phyloP scores from a whole-genome alignment of 495 filamentous ascomycete genomes.

The Aspergillus sclerotioniger region DNA sequence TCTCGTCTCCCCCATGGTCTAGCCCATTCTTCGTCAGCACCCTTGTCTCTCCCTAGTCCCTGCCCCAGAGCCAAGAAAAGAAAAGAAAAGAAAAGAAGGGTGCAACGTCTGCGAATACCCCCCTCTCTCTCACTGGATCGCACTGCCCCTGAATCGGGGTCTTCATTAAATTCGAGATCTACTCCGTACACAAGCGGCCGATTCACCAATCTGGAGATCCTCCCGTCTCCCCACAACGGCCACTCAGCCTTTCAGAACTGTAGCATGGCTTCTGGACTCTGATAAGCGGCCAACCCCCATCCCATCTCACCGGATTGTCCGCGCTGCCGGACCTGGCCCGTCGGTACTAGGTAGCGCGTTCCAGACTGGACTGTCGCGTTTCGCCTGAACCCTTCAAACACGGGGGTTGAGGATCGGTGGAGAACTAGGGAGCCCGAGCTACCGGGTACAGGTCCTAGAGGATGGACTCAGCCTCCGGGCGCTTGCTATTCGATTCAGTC shows the following conservation, averaged over 20 bases:
- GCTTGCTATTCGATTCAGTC: not conserved
- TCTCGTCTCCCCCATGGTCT: not conserved
- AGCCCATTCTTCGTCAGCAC: not conserved
- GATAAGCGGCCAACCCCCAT: not conserved
- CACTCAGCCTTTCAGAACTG: not conserved
- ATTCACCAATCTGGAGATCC: slow-evolving; percentile 5
- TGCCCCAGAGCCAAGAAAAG: not conserved
- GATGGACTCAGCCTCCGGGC: not conserved
- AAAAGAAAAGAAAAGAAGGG: not conserved
- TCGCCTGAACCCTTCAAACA: slow-evolving; percentile 2
- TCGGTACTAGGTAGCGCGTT: slow-evolving; percentile 1
- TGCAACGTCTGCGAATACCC: not conserved
- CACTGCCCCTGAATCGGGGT: slow-evolving; percentile 5
- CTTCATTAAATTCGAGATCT: slow-evolving; percentile 16
- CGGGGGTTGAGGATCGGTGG: not conserved
- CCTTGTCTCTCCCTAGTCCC: not conserved
- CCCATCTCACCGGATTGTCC: not conserved
- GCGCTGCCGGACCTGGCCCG: not conserved
- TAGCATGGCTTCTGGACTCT: not conserved
- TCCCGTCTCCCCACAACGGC: slow-evolving; percentile 4
- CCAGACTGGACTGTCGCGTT: slow-evolving; percentile 1
- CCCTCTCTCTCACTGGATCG: not conserved
- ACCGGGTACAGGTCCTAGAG: not conserved
- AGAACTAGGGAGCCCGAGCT: not conserved
- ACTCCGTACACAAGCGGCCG: slow-evolving; percentile 15